Base-by-base conservation (phyloP, 139 green algal species). In the Trebouxia sp. region DNA sequence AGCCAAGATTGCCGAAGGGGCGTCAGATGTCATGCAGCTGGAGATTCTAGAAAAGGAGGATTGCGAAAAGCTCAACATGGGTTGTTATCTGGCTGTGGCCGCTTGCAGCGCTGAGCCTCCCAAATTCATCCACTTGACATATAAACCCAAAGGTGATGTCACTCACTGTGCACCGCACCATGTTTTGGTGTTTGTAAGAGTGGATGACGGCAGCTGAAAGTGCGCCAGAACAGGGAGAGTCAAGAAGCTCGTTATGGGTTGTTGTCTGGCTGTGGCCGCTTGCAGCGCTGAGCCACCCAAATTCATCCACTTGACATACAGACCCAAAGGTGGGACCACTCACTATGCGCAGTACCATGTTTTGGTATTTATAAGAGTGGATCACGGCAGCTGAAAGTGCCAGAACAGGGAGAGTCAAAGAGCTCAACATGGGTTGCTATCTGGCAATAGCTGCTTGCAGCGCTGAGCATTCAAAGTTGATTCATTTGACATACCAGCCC, bases 251-350 rank as follows among this genome's bases (percentile, higher is more conserved):
- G 88, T 88, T 76, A 99, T 99, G 97, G 97, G 97, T 12, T 86
- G 83, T 43, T 99, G 92, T 88, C 92, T 99, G 75, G 97, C 92
- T 3, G 97, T 99, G n/a, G 86, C 96, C 0, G 92, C 93, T 74
- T 94, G 90, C 3, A 92, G 86, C 0, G 86, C 86, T 0, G 85
- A 94, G 79, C 94, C 94, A 1, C 93, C 93, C 32, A 94, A 97
- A 81, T 98, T 99, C 92, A 98, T 99, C 83, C 97, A 99, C 87
- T 88, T 99, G 12, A 97, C 88, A 5, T 99, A 99, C 90, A 96
- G 81, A 10, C 88, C 93, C 0, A 66, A 79, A 26, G 88, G 83
- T 78, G 82, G 0, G 15, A 32, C 24, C n/a, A n/a, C n/a, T n/a
- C n/a, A n/a, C n/a, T n/a, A n/a, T n/a, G n/a, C n/a, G n/a, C n/a